phyloP scores from a whole-genome alignment of 495 filamentous ascomycete genomes.

The Penicillium cinerascens region DNA sequence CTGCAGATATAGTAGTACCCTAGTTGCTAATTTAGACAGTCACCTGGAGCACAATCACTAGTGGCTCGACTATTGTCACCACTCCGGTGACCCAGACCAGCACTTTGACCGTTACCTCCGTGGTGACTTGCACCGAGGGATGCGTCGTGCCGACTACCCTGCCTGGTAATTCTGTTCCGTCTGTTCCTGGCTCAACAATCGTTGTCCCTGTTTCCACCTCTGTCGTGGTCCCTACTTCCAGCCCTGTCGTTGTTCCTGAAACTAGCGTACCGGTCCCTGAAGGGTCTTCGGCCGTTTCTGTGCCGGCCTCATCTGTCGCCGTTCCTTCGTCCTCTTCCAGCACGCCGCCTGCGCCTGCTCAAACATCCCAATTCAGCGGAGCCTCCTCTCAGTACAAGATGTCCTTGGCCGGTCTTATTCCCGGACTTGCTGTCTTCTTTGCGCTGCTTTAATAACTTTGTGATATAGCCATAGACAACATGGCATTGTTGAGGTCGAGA shows the following conservation, averaged over 20 bases:
- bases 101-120: constrained; percentile 22
- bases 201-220: constrained; percentile 2
- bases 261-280: neutral
- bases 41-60: constrained; percentile 23
- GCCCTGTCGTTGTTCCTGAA: constrained; percentile 1
- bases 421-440: constrained; percentile 15
- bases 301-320: neutral
- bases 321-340: constrained; percentile 3
- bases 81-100: constrained; percentile 25
- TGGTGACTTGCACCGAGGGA: constrained; percentile 20
- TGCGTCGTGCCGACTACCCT: constrained; percentile 11
- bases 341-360: constrained; percentile 9
- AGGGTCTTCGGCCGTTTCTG: neutral
- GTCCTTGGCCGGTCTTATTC: constrained; percentile 18
- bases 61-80: constrained; percentile 23
- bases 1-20: neutral
- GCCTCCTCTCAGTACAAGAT: constrained; percentile 23
- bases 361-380: constrained; percentile 17
- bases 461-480: neutral
- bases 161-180: no score
- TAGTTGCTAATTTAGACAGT: constrained; percentile 16
- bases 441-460: constrained; percentile 14
- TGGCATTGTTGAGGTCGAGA: neutral
- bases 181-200: neutral
- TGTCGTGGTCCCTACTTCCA: neutral